Conservation (phyloP, 352 stramenopile genomes). For the Pythium aquatile region DNA sequence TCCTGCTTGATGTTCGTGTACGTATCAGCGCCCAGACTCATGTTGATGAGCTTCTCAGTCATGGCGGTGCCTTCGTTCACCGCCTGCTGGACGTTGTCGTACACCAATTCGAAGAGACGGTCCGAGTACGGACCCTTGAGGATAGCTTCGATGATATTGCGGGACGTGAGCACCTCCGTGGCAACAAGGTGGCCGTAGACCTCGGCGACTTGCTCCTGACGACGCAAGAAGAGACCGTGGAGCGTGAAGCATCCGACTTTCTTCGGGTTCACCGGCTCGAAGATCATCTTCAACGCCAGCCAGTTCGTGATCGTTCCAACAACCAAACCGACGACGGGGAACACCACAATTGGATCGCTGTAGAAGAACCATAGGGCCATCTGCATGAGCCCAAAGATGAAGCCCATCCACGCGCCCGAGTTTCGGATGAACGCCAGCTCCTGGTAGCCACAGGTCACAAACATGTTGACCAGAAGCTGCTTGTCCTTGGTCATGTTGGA, state of each 20-base stretch:
- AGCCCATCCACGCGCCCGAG: constrained; percentile 87
- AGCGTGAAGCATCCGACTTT: constrained; percentile 90
- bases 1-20: constrained; percentile 88
- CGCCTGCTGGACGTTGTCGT: constrained; percentile 84
- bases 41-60: constrained; percentile 85
- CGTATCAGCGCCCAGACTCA: constrained; percentile 80
- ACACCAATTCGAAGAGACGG: constrained; percentile 84
- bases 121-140: constrained; percentile 87
- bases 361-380: constrained; percentile 88
- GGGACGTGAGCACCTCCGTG: constrained; percentile 84
- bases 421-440: constrained; percentile 91
- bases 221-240: constrained; percentile 94
- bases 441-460: constrained; percentile 88
- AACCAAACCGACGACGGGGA: constrained; percentile 91
- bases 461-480: constrained; percentile 94
- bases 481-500: constrained; percentile 92
- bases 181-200: constrained; percentile 88
- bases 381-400: constrained; percentile 82
- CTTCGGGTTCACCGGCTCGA: constrained; percentile 86
- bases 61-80: constrained; percentile 76
- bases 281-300: constrained; percentile 92
- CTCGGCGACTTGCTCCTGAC: constrained; percentile 89
- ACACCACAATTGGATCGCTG: constrained; percentile 69
- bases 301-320: constrained; percentile 97
- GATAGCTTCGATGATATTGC: constrained; percentile 90